Percentiles rank a stretch among this genome's conserved stretches.
These are phyloP conservation scores for Paramecium tetraurelia DNA, from an alignment of 73 alveolate species.

Conservation along the genomic window DNA sequence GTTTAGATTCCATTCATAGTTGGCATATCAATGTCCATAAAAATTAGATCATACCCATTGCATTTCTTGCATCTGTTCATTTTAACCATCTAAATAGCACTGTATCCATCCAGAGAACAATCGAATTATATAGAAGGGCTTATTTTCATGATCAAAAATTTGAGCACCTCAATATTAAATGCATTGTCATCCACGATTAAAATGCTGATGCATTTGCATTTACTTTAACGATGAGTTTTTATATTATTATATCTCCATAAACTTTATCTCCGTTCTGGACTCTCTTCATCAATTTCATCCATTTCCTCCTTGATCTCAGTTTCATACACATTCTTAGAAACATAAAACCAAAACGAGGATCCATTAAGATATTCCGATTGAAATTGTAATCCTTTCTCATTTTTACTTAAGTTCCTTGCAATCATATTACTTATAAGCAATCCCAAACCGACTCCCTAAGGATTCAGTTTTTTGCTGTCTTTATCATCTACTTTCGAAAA, in stretches of 20 bases:
- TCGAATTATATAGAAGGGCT: not conserved
- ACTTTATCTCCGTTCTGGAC: not conserved
- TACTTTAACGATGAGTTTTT: not conserved
- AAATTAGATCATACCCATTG: not conserved
- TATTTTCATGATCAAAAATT: not conserved
- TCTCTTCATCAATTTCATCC: constrained; percentile 9
- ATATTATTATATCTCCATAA: constrained; percentile 13
- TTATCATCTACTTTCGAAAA: constrained; percentile 8
- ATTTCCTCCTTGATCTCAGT: not conserved
- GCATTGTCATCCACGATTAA: constrained; percentile 37
- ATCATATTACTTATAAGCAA: constrained; percentile 38
- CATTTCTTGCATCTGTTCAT: constrained; percentile 14
- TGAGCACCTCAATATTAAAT: constrained; percentile 24
- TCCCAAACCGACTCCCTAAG: constrained; percentile 58
- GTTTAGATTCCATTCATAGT: constrained; percentile 9
- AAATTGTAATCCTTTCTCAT: constrained; percentile 6
- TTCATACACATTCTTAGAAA: not conserved
- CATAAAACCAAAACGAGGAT: constrained; percentile 12
- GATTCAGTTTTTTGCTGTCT: constrained; percentile 19
- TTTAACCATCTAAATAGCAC: not conserved
- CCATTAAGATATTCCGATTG: not conserved
- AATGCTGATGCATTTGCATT: not conserved
- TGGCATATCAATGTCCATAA: constrained; percentile 48
- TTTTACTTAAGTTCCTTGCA: not conserved
- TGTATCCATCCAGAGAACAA: not conserved